Conservation (phyloP, 1,284 basidiomycete genomes). For the Pseudozyma sp. region DNA sequence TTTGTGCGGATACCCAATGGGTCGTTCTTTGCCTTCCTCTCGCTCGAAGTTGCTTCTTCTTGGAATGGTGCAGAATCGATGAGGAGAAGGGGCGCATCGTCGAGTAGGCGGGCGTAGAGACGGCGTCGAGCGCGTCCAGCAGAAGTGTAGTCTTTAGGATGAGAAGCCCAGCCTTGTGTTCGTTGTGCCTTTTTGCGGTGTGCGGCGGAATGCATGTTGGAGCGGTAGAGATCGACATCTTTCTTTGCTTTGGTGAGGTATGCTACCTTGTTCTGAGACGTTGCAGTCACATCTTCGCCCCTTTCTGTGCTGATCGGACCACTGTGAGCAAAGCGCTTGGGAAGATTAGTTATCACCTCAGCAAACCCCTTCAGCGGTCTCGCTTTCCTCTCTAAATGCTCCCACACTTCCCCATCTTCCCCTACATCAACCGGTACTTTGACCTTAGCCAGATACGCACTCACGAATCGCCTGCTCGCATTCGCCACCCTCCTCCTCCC, state of each 20-base stretch:
- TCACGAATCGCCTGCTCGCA: slow-evolving; percentile 12
- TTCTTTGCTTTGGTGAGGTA: slow-evolving; percentile 2
- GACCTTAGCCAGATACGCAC: slow-evolving; percentile 29
- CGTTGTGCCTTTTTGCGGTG: slow-evolving; percentile 14
- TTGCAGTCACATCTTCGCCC: background rate
- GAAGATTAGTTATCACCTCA: background rate
- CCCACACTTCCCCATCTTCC: background rate
- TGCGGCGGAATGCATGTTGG: background rate
- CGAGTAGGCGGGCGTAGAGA: slow-evolving; percentile 20
- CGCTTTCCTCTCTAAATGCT: slow-evolving; percentile 9
- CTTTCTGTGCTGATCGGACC: background rate
- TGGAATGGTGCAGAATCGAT: background rate
- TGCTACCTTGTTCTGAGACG: background rate
- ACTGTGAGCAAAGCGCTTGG: slow-evolving; percentile 3
- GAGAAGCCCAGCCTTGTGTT: slow-evolving; percentile 27
- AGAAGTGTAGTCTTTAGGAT: slow-evolving; percentile 21
- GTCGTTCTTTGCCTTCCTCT: slow-evolving; percentile 1
- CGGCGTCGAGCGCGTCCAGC: slow-evolving; percentile 12
- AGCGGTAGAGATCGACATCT: slow-evolving; percentile 6
- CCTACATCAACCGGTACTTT: slow-evolving; percentile 25
- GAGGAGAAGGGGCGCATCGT: slow-evolving; percentile 17
- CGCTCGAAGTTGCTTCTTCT: no score
- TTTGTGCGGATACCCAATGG: slow-evolving; percentile 4
- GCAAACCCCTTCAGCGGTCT: background rate
- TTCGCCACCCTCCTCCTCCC: slow-evolving; percentile 17